A percentile compares a stretch with the other conserved stretches of the same genome.
Evolutionary conservation across 192 early-diverging fungal genomes (phyloP).

Genomic region (Helicostylum pulchrum): DNA sequence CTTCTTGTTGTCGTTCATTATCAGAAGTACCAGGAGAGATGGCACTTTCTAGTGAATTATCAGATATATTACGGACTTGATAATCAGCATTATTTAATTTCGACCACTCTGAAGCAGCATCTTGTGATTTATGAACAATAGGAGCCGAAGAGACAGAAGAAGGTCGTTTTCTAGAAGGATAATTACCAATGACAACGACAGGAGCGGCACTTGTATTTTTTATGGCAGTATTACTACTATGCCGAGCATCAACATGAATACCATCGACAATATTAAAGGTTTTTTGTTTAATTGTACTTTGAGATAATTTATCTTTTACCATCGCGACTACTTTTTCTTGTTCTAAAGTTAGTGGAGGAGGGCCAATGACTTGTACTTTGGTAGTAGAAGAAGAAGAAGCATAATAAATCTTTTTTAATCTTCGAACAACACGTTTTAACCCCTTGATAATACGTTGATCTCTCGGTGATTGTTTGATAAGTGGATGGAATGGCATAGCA

Average conservation of each 20-base stretch:
- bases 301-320: slow-evolving; percentile 25
- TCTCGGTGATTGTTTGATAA: slow-evolving; percentile 38
- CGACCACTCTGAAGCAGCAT: too few relatives aligned
- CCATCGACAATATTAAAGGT: slow-evolving; percentile 20
- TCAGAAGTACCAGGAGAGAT: slow-evolving; percentile 29
- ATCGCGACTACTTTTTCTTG: slow-evolving; percentile 30
- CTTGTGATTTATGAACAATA: too few relatives aligned
- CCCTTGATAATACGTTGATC: slow-evolving; percentile 53
- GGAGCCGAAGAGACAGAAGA: background rate
- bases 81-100: too few relatives aligned
- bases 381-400: slow-evolving; percentile 3
- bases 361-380: slow-evolving; percentile 30
- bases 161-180: slow-evolving; percentile 13
- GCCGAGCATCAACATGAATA: slow-evolving; percentile 17
- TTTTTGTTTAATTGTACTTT: slow-evolving; percentile 22
- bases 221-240: slow-evolving; percentile 32
- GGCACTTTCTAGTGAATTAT: slow-evolving; percentile 34
- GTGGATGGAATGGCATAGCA: slow-evolving; percentile 36
- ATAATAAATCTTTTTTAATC: slow-evolving; percentile 35
- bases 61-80: background rate
- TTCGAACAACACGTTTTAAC: slow-evolving; percentile 33
- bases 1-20: background rate
- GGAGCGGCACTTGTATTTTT: slow-evolving; percentile 24
- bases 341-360: slow-evolving; percentile 29
- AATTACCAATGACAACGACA: slow-evolving; percentile 36